Base-by-base conservation (phyloP, 2,329 filamentous ascomycete genomes). In the Beauveria varroae region DNA sequence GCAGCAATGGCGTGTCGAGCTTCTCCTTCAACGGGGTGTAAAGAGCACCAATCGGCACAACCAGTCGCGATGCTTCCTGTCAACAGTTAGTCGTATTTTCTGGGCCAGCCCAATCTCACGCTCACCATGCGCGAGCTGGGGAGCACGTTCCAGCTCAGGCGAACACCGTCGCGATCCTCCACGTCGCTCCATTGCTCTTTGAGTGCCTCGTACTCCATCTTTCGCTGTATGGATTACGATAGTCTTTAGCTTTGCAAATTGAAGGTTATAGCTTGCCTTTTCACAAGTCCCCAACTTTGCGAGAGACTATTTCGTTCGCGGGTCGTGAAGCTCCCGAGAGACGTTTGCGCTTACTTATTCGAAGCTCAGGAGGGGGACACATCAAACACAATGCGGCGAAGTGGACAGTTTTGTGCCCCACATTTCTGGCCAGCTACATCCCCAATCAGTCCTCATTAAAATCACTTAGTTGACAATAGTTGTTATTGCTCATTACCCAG, bases 61-160 rank as follows among this genome's bases (percentile, higher is more conserved):
- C 93, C 59, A 97, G 86, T 64, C 93, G 86, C 63, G 92, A 96
- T 61, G 93, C 93, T 87, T 97, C 93, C 90, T 96, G 63, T 49
- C 62, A 28, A 54, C 44, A 18, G 61, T 57, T 61, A 57, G 55
- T 14, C 14, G 22, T 47, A 18, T 10, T n/a, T 20, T 6, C 8
- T 14, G 9, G 12, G n/a, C 14, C 37, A 30, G 30, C 40, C 50
- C 24, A 14, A 40, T 34, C 44, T 14, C 16, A 50, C 28, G 78
- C 83, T 69, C 69, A 91, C 93, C 92, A 99, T 97, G 74, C 95
- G 91, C 71, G 93, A 93, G 80, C 93, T 97, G 55, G 95, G 95
- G 72, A 99, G 96, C 64, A 96, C 96, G 74, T 99, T 99, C 95
- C 95, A 99, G 78, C 93, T 97, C 67, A 99, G 83, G 65, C 95